Evolutionary conservation across 352 stramenopile genomes (phyloP), one percentile per base, ranked within the genome.

Genomic region (Phytophthora macrochlamydospora): DNA sequence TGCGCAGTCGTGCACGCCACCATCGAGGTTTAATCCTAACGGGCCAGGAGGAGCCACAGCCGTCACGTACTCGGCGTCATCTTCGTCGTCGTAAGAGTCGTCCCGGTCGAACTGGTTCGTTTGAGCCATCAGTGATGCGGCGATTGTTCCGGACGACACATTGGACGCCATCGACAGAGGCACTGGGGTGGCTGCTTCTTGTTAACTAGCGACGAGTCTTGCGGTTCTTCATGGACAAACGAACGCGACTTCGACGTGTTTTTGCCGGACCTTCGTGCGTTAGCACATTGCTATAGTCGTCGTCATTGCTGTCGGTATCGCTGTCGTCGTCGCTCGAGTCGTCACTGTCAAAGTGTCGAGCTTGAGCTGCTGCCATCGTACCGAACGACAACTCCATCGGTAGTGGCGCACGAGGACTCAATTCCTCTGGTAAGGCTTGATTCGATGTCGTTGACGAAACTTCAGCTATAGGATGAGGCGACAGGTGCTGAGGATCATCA

Each of bases 11-110:
- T 69, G 48, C 3, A 81, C 62, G n/a, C 67, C 65, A 18, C 78
- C 77, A 49, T 92, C 79, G 14, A 95, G 56, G 31, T 91, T 84
- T 7, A 95, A 64, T 1, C 87, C 87, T 30, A 95, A 65, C 2
- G 85, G 80, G 7, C 87, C 87, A 2, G 85, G 60, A 0, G 85
- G 85, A 1, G 80, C 85, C 14, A 81, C 69, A 1, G 73, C 73
- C 2, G 64, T 69, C 28, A 90, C 56, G 13, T 69, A 59, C 48
- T 59, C 38, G 37, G 56, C 32, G 29, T 67, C 62, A 24, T 65
- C 24, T 12, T 75, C 45, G 60, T 67, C 55, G 3, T 72, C 58
- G n/a, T 56, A 5, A 12, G 45, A 65, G n/a, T 67, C 61, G 8
- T 69, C 65, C 2, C 54, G 53, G 42, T 73, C 65, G 12, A 65